Conservation (phyloP, 306 rosid species). For the Psophocarpus tetragonolobus region DNA sequence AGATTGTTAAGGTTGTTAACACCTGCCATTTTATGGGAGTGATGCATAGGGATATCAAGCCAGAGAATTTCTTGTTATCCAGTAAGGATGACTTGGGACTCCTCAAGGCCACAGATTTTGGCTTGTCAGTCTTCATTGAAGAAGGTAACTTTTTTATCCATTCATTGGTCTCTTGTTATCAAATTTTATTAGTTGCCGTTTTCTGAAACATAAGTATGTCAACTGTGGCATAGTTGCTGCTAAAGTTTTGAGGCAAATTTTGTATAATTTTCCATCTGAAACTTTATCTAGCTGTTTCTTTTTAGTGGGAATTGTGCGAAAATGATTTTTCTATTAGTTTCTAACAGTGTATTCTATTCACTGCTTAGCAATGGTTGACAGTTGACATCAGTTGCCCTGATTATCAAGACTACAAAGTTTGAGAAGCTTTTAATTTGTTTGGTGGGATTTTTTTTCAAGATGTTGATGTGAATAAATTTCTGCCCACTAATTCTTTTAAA, state of each 20-base stretch:
- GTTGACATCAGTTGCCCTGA: neutral
- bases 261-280: neutral
- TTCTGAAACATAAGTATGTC: neutral
- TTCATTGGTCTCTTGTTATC: constrained; percentile 7
- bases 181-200: neutral
- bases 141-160: constrained; percentile 52
- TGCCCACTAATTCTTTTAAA: neutral
- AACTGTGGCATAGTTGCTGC: constrained; percentile 5
- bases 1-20: constrained; percentile 81
- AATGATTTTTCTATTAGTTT: neutral
- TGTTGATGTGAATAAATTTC: neutral
- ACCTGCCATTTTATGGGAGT: constrained; percentile 93
- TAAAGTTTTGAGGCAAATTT: neutral
- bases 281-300: neutral
- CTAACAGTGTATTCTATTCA: neutral
- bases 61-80: constrained; percentile 89
- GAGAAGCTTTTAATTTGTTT: neutral
- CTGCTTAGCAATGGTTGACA: too few species aligned
- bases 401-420: neutral
- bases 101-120: constrained; percentile 89
- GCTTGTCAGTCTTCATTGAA: constrained; percentile 86
- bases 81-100: constrained; percentile 69
- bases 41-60: constrained; percentile 92
- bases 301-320: neutral
- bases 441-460: neutral